Evolutionary conservation across 2,329 filamentous ascomycete species (phyloP), one percentile per base, ranked within the genome.

Genomic region (Aureobasidium sp.): DNA sequence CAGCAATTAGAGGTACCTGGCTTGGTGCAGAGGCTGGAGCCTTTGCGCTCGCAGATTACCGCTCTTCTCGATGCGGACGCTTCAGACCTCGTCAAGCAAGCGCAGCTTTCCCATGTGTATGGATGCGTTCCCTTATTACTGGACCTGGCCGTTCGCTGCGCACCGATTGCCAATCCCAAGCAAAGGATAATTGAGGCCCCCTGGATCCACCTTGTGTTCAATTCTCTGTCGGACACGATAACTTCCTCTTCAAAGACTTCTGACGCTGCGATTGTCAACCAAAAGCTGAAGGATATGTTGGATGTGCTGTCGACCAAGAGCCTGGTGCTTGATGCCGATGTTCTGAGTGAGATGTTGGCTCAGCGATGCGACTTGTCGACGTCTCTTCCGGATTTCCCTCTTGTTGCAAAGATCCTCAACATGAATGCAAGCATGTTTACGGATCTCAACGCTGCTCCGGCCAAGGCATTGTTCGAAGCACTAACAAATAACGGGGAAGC

Each of bases 391-490:
- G 71, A 79, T 56, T 79, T 77, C 75, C 62, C 65, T 2, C 64
- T 82, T 22, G 60, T 81, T 22, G 72, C 75, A 14, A 73, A 75
- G 34, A 68, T 80, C n/a, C 69, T 81, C 20, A 68, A 72, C 25
- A 75, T 80, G 56, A 78, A 82, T 65, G 67, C 77, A 3, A 77
- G 77, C 64, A 73, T 79, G 5, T 80, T 82, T 64, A 70, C 79
- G 9, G 66, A 41, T 36, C 25, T 53, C 2, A 70, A 57, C 9
- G 22, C 45, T 53, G 34, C 45, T 20, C 36, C 27, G 12, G 66
- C 36, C 15, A 52, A 63, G 25, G 42, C 61, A 45, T 29, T 67
- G 12, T 64, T 67, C 56, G 36, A 62, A 8, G 25, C 44, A 25
- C 25, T 64, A 25, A 55, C 52, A 14, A 41, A 3, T 2, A 41